Conservation (phyloP, 2,329 filamentous ascomycete genomes). For the Fusarium proliferatum region DNA sequence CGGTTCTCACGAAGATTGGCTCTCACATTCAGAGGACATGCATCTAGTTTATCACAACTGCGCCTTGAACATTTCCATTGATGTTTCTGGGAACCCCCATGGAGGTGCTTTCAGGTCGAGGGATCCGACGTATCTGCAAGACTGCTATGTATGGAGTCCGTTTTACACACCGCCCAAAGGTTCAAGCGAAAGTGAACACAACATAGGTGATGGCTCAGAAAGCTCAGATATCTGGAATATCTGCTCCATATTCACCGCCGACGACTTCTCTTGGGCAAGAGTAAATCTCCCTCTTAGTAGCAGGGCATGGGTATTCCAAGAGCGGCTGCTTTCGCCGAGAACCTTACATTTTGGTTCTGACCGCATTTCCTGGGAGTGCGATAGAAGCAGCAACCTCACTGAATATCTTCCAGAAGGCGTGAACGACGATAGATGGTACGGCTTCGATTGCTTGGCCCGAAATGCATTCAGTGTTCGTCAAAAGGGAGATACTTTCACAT, state of each 20-base stretch:
- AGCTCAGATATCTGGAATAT: neutral
- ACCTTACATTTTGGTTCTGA: neutral
- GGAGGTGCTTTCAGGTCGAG: neutral
- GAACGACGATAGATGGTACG: too few species aligned
- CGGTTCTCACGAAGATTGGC: neutral
- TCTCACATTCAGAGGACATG: neutral
- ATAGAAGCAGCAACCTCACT: neutral
- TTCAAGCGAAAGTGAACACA: too few species aligned
- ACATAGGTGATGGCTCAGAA: neutral
- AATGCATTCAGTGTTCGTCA: neutral
- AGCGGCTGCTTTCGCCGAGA: neutral
- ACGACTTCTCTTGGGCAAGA: neutral
- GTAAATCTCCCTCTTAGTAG: neutral
- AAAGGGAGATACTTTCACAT: too few species aligned
- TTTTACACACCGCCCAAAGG: neutral
- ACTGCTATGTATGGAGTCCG: neutral
- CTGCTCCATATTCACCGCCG: neutral
- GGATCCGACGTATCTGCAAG: neutral
- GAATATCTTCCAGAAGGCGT: neutral
- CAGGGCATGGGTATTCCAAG: slow-evolving; percentile 2
- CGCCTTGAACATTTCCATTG: neutral
- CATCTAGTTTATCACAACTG: neutral
- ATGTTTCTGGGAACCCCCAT: neutral
- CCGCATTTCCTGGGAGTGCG: neutral
- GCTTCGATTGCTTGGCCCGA: neutral